These are phyloP conservation scores for Starmerella apis DNA, from an alignment of 805 yeast genomes.

Conservation along the genomic window DNA sequence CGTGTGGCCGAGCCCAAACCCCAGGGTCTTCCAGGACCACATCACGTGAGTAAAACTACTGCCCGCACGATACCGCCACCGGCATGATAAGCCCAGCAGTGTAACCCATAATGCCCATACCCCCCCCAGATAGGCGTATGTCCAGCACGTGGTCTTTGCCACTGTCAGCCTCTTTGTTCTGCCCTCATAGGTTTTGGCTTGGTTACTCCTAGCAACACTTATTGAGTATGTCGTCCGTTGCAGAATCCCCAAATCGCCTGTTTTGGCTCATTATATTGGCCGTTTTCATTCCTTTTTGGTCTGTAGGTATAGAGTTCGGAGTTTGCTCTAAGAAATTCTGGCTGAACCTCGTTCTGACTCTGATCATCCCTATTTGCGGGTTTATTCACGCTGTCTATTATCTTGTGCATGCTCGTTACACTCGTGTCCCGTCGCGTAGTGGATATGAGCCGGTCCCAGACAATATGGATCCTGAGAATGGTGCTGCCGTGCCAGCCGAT, in stretches of 20 bases:
- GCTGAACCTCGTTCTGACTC: slow-evolving; percentile 11
- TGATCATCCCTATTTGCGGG: slow-evolving; percentile 18
- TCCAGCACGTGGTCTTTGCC: not conserved
- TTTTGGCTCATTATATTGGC: slow-evolving; percentile 21
- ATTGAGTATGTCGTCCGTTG: slow-evolving; percentile 7
- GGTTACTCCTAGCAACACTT: not conserved
- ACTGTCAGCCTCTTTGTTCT: not conserved
- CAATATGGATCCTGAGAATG: not conserved
- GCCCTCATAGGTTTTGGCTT: no score
- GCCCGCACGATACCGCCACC: not conserved
- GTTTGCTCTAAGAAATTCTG: slow-evolving; percentile 8
- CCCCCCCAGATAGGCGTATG: no score
- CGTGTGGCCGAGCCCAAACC: slow-evolving; percentile 5
- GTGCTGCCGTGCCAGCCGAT: no score
- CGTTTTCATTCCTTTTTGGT: slow-evolving; percentile 14
- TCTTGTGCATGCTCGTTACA: slow-evolving; percentile 14
- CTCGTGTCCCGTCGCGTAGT: not conserved
- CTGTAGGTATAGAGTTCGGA: slow-evolving; percentile 18
- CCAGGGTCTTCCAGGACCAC: not conserved
- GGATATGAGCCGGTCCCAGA: slow-evolving; percentile 10
- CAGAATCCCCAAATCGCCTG: slow-evolving; percentile 17
- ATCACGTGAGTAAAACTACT: not conserved
- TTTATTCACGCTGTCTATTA: slow-evolving; percentile 18
- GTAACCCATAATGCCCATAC: not conserved
- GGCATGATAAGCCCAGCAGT: not conserved